Evolutionary conservation across 2,329 filamentous ascomycete genomes (phyloP), one percentile per base, ranked within the genome.

Genomic region (Fusarium sp.): DNA sequence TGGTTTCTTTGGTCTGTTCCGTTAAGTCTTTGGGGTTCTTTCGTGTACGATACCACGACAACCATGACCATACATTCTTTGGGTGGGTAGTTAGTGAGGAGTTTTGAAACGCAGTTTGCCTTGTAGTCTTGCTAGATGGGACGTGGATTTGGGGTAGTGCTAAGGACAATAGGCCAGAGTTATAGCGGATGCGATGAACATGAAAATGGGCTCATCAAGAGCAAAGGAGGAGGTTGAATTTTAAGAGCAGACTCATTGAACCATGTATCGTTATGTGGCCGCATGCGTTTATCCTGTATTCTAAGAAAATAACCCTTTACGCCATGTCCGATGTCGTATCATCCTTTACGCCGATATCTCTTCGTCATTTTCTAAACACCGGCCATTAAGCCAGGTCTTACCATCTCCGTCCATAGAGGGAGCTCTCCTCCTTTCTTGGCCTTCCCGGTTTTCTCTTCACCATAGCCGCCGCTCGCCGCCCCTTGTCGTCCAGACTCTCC

Each of bases 381-480:
- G n/a, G 13, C 15, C 11, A 13, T 11, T 15, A 41, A 12, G 11
- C n/a, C 11, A 18, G 10, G 15, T 4, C 40, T 71, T 53, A 71
- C 69, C 69, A 71, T 27, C 69, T 56, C 12, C 69, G 65, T 28
- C 69, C 69, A 23, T 71, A 71, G n/a, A 71, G 30, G 12, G 62
- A 18, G 16, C 68, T 71, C 62, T 71, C 69, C 58, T 71, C 69
- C 43, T 70, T 71, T 41, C 28, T 66, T 11, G 68, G 69, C 30
- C 68, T 62, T 11, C 65, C 68, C 10, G 76, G 68, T 57, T 73
- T 76, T 66, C 73, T 77, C 59, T 71, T 75, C 58, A 77, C 40
- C 16, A 75, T 54, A 16, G 23, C 37, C 56, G 60, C 72, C 6
- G 78, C 76, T 16, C 77, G 75, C 13, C 60, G 54, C 6, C 74